Evolutionary conservation across 2,329 filamentous ascomycete species (phyloP).

Genomic region (Fusarium fujikuroi): DNA sequence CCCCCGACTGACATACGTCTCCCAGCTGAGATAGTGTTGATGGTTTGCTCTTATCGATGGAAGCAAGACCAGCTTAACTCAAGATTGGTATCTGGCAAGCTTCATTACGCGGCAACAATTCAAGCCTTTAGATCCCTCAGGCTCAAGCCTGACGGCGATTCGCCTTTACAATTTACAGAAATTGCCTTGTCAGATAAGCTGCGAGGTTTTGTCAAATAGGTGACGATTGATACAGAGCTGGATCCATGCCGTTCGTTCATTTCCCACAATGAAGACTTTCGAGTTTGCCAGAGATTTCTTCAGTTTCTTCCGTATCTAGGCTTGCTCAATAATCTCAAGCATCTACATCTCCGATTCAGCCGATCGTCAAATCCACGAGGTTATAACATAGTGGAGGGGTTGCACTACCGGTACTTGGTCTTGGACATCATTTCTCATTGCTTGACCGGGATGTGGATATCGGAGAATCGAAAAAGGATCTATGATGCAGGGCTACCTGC

Average conservation of each 20-base stretch:
- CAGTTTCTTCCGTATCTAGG: background rate
- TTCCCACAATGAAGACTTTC: too few relatives aligned
- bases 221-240: conserved; percentile 1
- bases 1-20: accelerated
- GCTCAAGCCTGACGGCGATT: background rate
- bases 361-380: too few relatives aligned
- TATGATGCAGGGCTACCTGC: background rate
- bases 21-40: background rate
- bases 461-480: accelerated
- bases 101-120: conserved; percentile 38
- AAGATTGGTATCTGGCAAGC: conserved; percentile 46
- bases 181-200: background rate
- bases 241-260: too few relatives aligned
- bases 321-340: accelerated
- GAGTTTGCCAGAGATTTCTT: too few relatives aligned
- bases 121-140: background rate
- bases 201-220: background rate
- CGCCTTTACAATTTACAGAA: background rate
- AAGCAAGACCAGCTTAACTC: conserved; percentile 5
- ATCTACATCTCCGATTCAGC: background rate
- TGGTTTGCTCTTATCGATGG: background rate
- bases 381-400: too few relatives aligned
- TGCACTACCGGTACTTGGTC: background rate
- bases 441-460: accelerated
- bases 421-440: background rate